These are phyloP conservation scores for Mycena filopes DNA, from an alignment of 768 basidiomycete species.

Conservation along the genomic window DNA sequence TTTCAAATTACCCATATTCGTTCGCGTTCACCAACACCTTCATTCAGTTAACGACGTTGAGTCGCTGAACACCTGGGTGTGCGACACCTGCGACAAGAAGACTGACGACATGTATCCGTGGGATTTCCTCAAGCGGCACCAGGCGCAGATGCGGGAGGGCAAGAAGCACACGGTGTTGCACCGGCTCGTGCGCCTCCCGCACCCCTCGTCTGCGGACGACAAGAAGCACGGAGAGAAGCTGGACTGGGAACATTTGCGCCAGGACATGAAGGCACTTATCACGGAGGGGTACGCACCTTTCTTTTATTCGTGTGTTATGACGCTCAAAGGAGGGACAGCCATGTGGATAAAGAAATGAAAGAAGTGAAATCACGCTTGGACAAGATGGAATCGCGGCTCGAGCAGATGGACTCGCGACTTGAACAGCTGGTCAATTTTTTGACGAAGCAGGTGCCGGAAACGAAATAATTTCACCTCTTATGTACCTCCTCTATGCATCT, in stretches of 20 bases:
- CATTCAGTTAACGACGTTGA: too few species aligned
- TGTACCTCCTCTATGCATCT: too few species aligned
- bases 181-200: slow-evolving; percentile 2
- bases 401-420: slow-evolving; percentile 13
- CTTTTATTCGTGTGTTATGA: too few species aligned
- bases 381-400: slow-evolving; percentile 15
- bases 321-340: background rate
- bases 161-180: slow-evolving; percentile 16
- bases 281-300: slow-evolving; percentile 16
- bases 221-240: background rate
- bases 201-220: background rate
- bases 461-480: too few species aligned
- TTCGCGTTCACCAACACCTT: too few species aligned
- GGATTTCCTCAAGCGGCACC: slow-evolving; percentile 21
- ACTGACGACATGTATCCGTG: slow-evolving; percentile 10
- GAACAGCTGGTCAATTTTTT: background rate
- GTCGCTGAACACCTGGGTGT: slow-evolving; percentile 15
- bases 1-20: too few species aligned
- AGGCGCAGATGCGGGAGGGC: background rate
- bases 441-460: too few species aligned
- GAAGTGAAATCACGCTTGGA: slow-evolving; percentile 6
- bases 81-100: slow-evolving; percentile 19
- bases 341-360: slow-evolving; percentile 10
- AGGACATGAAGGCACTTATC: slow-evolving; percentile 15
- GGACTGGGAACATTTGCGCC: slow-evolving; percentile 18